Evolutionary conservation across 2,329 filamentous ascomycete genomes (phyloP).

Genomic region (Bipolaris zeicola): DNA sequence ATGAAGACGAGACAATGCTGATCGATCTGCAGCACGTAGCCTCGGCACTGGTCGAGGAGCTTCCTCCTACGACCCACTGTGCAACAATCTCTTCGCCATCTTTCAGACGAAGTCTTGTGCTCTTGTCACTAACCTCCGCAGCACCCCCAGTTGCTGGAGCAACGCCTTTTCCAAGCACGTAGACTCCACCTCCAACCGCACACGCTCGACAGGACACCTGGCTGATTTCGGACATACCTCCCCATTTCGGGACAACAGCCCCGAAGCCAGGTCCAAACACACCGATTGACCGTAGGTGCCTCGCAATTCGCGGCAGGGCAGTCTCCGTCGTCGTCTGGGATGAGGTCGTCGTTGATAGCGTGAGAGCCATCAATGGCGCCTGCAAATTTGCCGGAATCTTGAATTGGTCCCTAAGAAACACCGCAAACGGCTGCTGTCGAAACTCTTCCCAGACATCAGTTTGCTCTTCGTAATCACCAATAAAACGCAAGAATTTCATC

Average conservation of each 20-base stretch:
- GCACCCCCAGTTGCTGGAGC: conserved; percentile 19
- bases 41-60: conserved; percentile 8
- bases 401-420: conserved; percentile 63
- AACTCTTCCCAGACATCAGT: conserved; percentile 63
- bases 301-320: conserved; percentile 74
- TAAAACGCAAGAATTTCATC: conserved; percentile 94
- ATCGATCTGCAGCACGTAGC: conserved; percentile 64
- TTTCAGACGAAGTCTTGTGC: conserved; percentile 58
- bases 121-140: conserved; percentile 11
- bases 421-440: conserved; percentile 60
- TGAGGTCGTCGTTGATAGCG: conserved; percentile 68
- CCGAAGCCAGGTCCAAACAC: conserved; percentile 88
- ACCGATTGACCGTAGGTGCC: conserved; percentile 85
- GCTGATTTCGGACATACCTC: conserved; percentile 83
- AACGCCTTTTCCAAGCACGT: conserved; percentile 79
- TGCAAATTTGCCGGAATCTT: conserved; percentile 68
- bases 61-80: conserved; percentile 58
- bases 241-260: conserved; percentile 90
- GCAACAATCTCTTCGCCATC: conserved; percentile 65
- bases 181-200: conserved; percentile 88
- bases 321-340: conserved; percentile 65
- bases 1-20: conserved; percentile 69
- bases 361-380: conserved; percentile 70
- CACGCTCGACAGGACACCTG: conserved; percentile 90
- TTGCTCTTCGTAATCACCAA: conserved; percentile 71